A percentile compares a stretch with the other conserved stretches of the same genome.
Evolutionary conservation across 2,329 filamentous ascomycete genomes (phyloP).

Genomic region (Karstenula rhodostoma): DNA sequence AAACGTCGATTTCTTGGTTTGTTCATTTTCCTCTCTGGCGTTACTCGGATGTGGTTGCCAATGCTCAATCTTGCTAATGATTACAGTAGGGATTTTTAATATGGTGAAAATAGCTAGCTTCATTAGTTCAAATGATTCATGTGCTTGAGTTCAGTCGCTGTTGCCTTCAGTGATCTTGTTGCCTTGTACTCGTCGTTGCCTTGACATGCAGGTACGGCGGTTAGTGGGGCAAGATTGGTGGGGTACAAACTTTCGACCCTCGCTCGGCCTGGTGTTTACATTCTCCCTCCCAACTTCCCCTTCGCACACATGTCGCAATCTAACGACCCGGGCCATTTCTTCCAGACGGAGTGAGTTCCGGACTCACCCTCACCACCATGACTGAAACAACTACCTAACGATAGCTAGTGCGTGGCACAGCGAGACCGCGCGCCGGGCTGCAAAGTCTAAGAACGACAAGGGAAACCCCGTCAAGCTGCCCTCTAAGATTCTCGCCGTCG

Average conservation of each 20-base stretch:
- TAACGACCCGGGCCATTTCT: conserved; percentile 80
- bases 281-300: conserved; percentile 17
- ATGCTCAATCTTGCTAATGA: conserved; percentile 10
- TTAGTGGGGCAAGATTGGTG: conserved; percentile 11
- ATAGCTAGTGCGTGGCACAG: conserved; percentile 56
- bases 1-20: conserved; percentile 26
- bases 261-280: conserved; percentile 10
- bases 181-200: not conserved
- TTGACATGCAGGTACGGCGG: not conserved
- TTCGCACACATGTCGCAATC: conserved; percentile 44
- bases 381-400: conserved; percentile 19
- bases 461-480: conserved; percentile 81
- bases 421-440: conserved; percentile 69
- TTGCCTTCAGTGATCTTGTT: not conserved
- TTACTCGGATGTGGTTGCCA: conserved; percentile 10
- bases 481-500: conserved; percentile 84
- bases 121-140: not conserved
- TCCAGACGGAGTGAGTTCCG: conserved; percentile 81
- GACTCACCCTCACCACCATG: not conserved
- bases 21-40: conserved; percentile 20
- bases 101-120: not conserved
- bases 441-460: conserved; percentile 80
- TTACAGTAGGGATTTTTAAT: conserved; percentile 8
- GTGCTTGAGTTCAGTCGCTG: not conserved
- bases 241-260: conserved; percentile 14